Evolutionary conservation across 768 basidiomycete species (phyloP), one percentile per base, ranked within the genome.

Genomic region (Amanita exitialis): DNA sequence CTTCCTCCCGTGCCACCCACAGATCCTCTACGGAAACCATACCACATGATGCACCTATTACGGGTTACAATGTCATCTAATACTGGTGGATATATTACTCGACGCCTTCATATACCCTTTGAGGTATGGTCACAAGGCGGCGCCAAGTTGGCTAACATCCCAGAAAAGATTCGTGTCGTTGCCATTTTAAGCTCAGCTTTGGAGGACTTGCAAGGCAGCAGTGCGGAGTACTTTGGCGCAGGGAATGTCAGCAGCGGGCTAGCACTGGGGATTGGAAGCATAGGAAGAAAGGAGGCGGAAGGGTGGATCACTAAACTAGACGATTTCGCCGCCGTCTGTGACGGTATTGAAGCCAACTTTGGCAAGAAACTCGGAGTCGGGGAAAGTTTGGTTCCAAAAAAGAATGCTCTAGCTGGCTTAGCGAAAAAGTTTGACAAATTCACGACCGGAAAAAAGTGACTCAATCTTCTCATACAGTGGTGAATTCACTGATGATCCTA

Each of bases 81-180:
- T 54, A 80, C 85, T 3, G 92, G 92, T n/a, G 90, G 89, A 28
- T 94, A 93, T 64, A 72, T 95, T 51, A 92, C 90, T 13, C 83
- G 83, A 42, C 78, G 85, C 42, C 66, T 95, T 57, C 91, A 92
- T 64, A 86, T 95, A 25, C 90, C 92, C 12, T 80, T 80, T 50
- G 88, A 90, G 61, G 86, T 93, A 20, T 95, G 92, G 92, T 86
- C 88, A 39, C 87, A 90, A 62, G 86, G 86, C 25, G 90, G 91
- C 37, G 88, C 86, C 27, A 93, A 92, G 64, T 75, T 96, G 44
- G 70, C 72, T 32, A 91, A 88, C 60, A 61, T 92, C 30, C 76
- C 81, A 45, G 90, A 93, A 59, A 94, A 96, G 67, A 80, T 92
- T 38, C 81, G 87, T 35, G 86, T 90, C 49, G 82, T 95, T 36